Base-by-base conservation (phyloP, 2,329 filamentous ascomycete genomes). In the Colletotrichum orchidophilum region DNA sequence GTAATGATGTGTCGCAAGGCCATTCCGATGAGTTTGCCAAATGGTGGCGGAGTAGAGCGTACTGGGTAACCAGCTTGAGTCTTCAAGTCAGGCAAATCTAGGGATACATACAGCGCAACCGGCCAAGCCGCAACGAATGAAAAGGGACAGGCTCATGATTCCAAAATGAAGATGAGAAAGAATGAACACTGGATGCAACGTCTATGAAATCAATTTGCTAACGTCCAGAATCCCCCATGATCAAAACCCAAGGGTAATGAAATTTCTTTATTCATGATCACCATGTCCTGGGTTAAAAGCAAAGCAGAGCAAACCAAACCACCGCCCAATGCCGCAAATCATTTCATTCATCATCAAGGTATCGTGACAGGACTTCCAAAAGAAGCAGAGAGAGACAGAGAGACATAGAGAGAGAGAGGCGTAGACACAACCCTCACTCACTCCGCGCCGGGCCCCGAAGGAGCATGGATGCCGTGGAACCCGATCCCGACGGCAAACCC, bases 401-500 rank as follows among this genome's bases (percentile, higher is more conserved):
- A 18, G 18, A n/a, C 21, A 3, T 46, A n/a, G 11, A 9, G 18
- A 18, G 39, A 3, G 18, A 8, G 8, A 46, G 39, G 39, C 21
- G 18, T 46, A n/a, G 18, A 46, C 18, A 46, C 18, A 46, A 21
- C n/a, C n/a, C n/a, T 46, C 18, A 8, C 7, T 61, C 29, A 50
- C 12, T 42, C 24, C 33, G 18, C 31, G 7, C 39, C 63, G 0
- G 52, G 33, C 1, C 26, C 33, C 5, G 58, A 68, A n/a, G 78
- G 74, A 1, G 80, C 72, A 71, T 91, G 88, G 15, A 84, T 76
- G 0, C 92, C 92, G 78, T 94, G 92, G 73, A 94, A 92, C 0
- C 91, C 91, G 71, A 93, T 82, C 0, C 83, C 87, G 70, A 94
- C 86, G 0, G 88, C 85, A 74, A 89, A 89, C 1, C 85, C 84